Evolutionary conservation across 306 rosid species (phyloP), one percentile per base, ranked within the genome.

Genomic region (Trifolium repens): DNA sequence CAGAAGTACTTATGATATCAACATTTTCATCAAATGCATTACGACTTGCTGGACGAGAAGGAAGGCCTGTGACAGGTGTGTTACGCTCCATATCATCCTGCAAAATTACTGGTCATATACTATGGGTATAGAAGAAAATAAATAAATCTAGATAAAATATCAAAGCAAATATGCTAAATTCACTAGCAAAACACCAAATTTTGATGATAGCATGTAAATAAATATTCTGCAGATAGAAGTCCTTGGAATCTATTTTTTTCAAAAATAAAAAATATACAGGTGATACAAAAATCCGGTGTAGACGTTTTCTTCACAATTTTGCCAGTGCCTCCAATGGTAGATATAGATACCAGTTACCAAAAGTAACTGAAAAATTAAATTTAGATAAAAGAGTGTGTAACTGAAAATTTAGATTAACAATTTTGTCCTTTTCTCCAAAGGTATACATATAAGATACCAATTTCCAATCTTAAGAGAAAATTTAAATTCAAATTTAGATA

Each of bases 41-140:
- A 44, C 92, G 88, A 60, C 99, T 94, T 50, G 96, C 75, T 8
- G 99, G 96, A 75, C 96, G 96, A 83, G 99, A 94, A 54, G 93
- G 92, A 79, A 78, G 73, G 24, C 96, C 84, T 3, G 85, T 39
- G 39, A 85, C 82, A 78, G 93, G 79, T 34, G 83, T 67, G 49
- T 85, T 72, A 66, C 84, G 97, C 32, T 87, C 96, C 84, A 89
- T 3, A 81, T 92, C 97, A 88, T 90, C 97, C 97, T 94, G 93
- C 84, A 83, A n/a, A 68, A 32, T 61, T 65, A 57, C 57, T 49
- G 54, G 54, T 59, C 49, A 61, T 46, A 50, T 55, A 72, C 79
- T 4, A 75, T 15, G 52, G 52, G 69, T 1, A 66, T 1, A 66
- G 59, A 47, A 39, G 15, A 17, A 26, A 9, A 50, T 50, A 54